Conservation (phyloP, 306 rosid species). For the Rosa persica region DNA sequence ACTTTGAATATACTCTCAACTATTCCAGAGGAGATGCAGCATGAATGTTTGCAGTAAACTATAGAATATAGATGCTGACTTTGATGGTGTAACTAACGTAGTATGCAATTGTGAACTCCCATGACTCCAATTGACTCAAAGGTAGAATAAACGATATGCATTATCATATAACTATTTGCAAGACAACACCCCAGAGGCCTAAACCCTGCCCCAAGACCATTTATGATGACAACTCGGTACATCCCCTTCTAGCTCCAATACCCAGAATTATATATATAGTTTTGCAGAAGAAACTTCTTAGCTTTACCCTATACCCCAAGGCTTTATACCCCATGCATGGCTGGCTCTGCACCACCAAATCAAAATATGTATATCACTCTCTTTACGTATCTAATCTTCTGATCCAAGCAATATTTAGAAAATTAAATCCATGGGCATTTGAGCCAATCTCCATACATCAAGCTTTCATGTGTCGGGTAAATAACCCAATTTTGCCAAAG, state of each 20-base stretch:
- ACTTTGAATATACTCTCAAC: neutral
- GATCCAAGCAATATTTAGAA: slow-evolving; percentile 12
- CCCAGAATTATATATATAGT: slow-evolving; percentile 20
- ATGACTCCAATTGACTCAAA: neutral
- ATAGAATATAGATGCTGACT: neutral
- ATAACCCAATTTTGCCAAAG: neutral
- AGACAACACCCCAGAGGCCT: slow-evolving; percentile 1
- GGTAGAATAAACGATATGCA: neutral
- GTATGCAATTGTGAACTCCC: neutral
- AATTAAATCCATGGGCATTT: slow-evolving; percentile 5
- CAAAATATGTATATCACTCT: neutral
- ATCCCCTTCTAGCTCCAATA: slow-evolving; percentile 10
- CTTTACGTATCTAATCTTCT: slow-evolving; percentile 16
- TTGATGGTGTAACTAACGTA: neutral
- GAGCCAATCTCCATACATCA: neutral
- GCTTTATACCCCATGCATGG: no score
- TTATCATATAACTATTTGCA: slow-evolving; percentile 13
- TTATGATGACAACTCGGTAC: slow-evolving; percentile 39
- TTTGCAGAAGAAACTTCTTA: slow-evolving; percentile 23
- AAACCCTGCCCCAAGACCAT: slow-evolving; percentile 32
- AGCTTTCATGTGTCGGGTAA: slow-evolving; percentile 15
- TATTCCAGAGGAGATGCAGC: neutral
- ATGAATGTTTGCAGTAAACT: neutral
- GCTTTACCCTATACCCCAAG: neutral
- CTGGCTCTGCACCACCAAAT: slow-evolving; percentile 5